Conservation (phyloP, 2,329 filamentous ascomycete genomes). For the Epichloe brachyelytri region DNA sequence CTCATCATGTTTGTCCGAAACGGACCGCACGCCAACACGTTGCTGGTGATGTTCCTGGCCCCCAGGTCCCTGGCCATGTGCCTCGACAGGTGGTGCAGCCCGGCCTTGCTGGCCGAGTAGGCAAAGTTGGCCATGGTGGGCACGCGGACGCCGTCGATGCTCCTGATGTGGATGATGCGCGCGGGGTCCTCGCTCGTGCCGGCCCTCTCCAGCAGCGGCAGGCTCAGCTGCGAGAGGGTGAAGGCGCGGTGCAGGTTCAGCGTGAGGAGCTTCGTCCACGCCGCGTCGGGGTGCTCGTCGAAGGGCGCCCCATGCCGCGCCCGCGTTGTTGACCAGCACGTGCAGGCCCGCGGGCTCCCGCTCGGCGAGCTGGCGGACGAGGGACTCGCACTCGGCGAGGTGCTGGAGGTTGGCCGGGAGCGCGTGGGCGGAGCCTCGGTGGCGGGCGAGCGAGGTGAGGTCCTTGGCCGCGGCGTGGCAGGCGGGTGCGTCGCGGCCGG, state of each 20-base stretch:
- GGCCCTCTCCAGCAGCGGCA: conserved; percentile 42
- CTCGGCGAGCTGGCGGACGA: conserved; percentile 37
- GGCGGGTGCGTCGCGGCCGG: conserved; percentile 46
- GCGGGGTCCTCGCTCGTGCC: conserved; percentile 31
- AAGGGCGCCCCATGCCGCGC: conserved; percentile 51
- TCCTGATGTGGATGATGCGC: conserved; percentile 52
- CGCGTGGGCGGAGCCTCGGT: conserved; percentile 36
- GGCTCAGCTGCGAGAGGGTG: conserved; percentile 49
- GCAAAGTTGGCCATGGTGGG: conserved; percentile 46
- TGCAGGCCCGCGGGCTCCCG: conserved; percentile 39
- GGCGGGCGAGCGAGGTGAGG: conserved; percentile 34
- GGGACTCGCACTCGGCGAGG: conserved; percentile 38
- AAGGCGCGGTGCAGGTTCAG: conserved; percentile 58
- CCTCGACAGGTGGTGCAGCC: conserved; percentile 48
- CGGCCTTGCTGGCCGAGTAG: conserved; percentile 50
- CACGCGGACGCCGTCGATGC: conserved; percentile 48
- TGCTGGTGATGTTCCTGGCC: conserved; percentile 46
- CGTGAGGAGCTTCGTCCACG: conserved; percentile 47
- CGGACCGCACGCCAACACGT: conserved; percentile 59
- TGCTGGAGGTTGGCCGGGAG: conserved; percentile 54
- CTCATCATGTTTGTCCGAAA: conserved; percentile 60
- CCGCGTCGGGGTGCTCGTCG: conserved; percentile 43
- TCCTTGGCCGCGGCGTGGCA: conserved; percentile 43
- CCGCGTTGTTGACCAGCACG: conserved; percentile 53
- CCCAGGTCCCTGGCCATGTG: conserved; percentile 49